Conservation (phyloP, 2,329 filamentous ascomycete genomes). For the Epichloe glyceriae region DNA sequence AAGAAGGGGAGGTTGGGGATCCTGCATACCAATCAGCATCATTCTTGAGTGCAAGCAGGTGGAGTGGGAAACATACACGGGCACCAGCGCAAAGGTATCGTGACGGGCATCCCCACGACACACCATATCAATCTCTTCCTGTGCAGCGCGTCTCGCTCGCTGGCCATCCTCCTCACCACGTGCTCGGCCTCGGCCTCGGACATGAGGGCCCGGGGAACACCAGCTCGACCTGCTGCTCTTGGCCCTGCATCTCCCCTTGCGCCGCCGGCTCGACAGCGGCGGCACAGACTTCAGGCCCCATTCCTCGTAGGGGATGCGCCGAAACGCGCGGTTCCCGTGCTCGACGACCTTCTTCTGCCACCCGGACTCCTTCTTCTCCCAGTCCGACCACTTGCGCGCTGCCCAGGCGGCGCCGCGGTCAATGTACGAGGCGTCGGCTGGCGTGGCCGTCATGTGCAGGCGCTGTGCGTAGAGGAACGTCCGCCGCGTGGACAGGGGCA, state of each 20-base stretch:
- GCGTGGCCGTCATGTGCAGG: slow-evolving; percentile 41
- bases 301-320: slow-evolving; percentile 89
- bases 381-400: slow-evolving; percentile 65
- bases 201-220: slow-evolving; percentile 64
- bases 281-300: slow-evolving; percentile 96
- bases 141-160: slow-evolving; percentile 70
- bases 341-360: slow-evolving; percentile 83
- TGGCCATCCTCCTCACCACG: slow-evolving; percentile 59
- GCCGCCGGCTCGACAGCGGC: slow-evolving; percentile 55
- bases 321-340: slow-evolving; percentile 76
- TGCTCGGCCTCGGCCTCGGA: slow-evolving; percentile 47
- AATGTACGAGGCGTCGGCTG: slow-evolving; percentile 36
- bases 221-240: slow-evolving; percentile 56
- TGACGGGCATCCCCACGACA: slow-evolving; percentile 69
- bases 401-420: slow-evolving; percentile 63
- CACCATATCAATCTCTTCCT: slow-evolving; percentile 68
- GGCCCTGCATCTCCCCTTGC: slow-evolving; percentile 47
- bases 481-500: slow-evolving; percentile 83
- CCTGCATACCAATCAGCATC: slow-evolving; percentile 27
- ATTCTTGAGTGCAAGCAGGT: not conserved
- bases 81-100: slow-evolving; percentile 70
- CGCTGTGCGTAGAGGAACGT: slow-evolving; percentile 88
- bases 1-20: slow-evolving; percentile 95
- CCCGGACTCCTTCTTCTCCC: slow-evolving; percentile 72
- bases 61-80: slow-evolving; percentile 51